Evolutionary conservation across 495 filamentous ascomycete genomes (phyloP).

Genomic region (Aspergillus homomorphus): DNA sequence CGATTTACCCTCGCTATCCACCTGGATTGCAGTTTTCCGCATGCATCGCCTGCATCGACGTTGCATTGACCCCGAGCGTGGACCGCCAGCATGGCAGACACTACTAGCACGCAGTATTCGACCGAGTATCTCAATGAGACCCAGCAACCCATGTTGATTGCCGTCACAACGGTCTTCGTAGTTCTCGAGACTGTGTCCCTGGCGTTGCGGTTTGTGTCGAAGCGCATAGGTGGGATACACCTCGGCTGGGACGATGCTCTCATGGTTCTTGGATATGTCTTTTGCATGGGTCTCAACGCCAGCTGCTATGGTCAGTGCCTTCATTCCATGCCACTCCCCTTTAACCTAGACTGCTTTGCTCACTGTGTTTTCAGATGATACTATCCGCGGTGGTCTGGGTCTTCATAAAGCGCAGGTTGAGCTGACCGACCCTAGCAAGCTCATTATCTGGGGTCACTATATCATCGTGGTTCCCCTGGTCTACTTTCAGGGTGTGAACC

Average conservation of each 20-base stretch:
- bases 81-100: too few relatives aligned
- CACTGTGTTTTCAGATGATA: background rate
- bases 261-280: constrained; percentile 1
- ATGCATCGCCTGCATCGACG: too few relatives aligned
- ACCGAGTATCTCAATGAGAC: constrained; percentile 2
- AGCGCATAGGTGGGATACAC: background rate
- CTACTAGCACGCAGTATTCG: constrained; percentile 2
- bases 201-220: constrained; percentile 1
- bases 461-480: background rate
- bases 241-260: constrained; percentile 9
- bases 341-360: too few relatives aligned
- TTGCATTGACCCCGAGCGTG: too few relatives aligned
- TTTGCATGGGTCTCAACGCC: background rate
- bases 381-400: background rate
- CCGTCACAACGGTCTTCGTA: constrained; percentile 2
- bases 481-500: background rate
- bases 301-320: background rate
- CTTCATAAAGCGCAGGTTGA: background rate
- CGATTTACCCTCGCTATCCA: too few relatives aligned
- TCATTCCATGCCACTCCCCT: background rate
- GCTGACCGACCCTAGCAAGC: background rate
- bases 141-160: background rate
- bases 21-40: too few relatives aligned
- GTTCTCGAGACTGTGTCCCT: constrained; percentile 5
- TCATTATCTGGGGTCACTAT: background rate